A percentile compares a stretch with the other conserved stretches of the same genome.
Evolutionary conservation across 2,329 filamentous ascomycete species (phyloP).

Genomic region (Cercospora brassicicola): DNA sequence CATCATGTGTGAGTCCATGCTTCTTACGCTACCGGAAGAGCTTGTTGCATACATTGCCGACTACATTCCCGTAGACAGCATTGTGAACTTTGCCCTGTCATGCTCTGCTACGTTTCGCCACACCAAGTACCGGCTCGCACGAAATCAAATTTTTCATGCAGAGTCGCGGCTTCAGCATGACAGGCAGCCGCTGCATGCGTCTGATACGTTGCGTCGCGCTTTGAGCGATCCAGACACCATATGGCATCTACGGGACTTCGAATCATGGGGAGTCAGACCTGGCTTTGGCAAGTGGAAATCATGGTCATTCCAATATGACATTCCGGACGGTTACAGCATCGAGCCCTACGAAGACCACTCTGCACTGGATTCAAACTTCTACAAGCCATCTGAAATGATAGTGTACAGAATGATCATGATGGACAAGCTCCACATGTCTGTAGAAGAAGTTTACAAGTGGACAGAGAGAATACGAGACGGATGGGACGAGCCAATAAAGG

Average conservation of each 20-base stretch:
- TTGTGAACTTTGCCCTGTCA: constrained; percentile 11
- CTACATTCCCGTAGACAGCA: not conserved
- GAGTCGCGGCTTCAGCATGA: constrained; percentile 10
- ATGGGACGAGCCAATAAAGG: constrained; percentile 23
- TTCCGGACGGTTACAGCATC: not conserved
- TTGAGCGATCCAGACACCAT: constrained; percentile 9
- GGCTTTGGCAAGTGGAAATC: constrained; percentile 17
- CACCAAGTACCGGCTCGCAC: not conserved
- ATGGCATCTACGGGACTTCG: constrained; percentile 20
- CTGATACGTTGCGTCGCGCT: constrained; percentile 6
- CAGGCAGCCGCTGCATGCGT: constrained; percentile 1
- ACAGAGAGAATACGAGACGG: constrained; percentile 13
- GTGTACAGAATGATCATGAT: constrained; percentile 12
- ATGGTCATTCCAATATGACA: not conserved
- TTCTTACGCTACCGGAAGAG: constrained; percentile 19
- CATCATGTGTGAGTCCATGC: not conserved
- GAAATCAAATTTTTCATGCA: not conserved
- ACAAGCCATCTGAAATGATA: constrained; percentile 7
- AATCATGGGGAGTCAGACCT: constrained; percentile 18
- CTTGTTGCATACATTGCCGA: constrained; percentile 16
- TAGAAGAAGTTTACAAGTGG: constrained; percentile 8
- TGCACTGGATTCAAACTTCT: constrained; percentile 5
- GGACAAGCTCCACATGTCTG: constrained; percentile 10
- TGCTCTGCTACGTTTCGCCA: constrained; percentile 1
- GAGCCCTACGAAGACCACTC: constrained; percentile 10